Evolutionary conservation across 495 filamentous ascomycete species (phyloP).

Genomic region (Trichoderma asperelloides): DNA sequence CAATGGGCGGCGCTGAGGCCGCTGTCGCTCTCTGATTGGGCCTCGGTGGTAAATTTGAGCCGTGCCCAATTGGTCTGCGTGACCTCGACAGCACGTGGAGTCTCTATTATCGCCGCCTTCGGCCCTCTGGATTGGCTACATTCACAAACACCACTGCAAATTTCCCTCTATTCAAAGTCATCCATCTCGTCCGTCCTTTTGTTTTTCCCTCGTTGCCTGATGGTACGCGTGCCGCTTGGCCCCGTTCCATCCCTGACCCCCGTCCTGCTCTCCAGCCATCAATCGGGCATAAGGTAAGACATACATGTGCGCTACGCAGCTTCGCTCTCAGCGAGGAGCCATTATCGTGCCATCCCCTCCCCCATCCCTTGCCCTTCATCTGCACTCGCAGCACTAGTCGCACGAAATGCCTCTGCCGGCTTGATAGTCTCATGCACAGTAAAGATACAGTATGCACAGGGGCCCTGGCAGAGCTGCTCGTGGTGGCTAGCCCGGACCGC

Average conservation of each 20-base stretch:
- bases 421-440: background rate
- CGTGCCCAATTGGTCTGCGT: slow-evolving; percentile 5
- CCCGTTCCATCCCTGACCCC: background rate
- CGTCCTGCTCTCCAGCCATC: background rate
- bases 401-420: background rate
- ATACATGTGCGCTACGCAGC: background rate
- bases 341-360: background rate
- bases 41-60: background rate
- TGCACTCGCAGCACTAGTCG: background rate
- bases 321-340: background rate
- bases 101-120: background rate
- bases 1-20: background rate
- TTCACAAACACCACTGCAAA: background rate
- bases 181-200: background rate
- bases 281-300: slow-evolving; percentile 2
- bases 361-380: background rate
- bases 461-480: background rate
- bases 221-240: background rate
- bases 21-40: background rate
- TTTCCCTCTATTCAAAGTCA: background rate
- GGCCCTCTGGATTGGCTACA: background rate
- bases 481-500: background rate
- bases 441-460: background rate
- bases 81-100: slow-evolving; percentile 5
- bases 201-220: background rate